phyloP scores from a whole-genome alignment of 257 asterid species.

The Ilex aquifolium region DNA sequence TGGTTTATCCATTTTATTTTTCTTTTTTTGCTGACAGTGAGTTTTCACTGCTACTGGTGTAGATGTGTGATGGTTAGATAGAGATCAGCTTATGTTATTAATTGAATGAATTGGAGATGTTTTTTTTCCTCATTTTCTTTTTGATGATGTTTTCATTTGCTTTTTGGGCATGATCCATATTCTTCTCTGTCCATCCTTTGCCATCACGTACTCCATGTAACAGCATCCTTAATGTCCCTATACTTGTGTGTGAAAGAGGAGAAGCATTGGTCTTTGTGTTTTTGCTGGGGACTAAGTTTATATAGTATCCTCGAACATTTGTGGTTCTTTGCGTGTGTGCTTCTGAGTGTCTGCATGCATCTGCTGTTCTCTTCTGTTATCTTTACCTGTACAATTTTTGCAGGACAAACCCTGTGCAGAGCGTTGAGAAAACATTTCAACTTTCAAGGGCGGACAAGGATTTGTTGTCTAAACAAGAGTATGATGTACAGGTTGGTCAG shows the following conservation, averaged over 20 bases:
- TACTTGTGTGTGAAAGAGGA: too few species aligned
- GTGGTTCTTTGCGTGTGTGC: too few species aligned
- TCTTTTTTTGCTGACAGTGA: neutral
- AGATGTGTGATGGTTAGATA: neutral
- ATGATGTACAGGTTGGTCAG: conserved; percentile 82
- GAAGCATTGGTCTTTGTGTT: too few species aligned
- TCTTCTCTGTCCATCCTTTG: neutral
- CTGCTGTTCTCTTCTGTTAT: neutral
- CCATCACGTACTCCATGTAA: neutral
- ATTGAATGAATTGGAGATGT: neutral
- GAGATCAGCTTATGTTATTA: too few species aligned
- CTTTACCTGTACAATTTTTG: conserved; percentile 1
- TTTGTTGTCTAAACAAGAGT: conserved; percentile 68
- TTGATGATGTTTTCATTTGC: neutral
- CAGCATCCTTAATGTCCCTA: neutral
- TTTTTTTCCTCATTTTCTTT: neutral
- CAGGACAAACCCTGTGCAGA: conserved; percentile 81
- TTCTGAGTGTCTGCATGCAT: neutral
- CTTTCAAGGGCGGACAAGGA: conserved; percentile 83
- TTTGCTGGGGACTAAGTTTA: too few species aligned
- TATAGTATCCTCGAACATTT: too few species aligned
- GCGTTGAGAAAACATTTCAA: conserved; percentile 80
- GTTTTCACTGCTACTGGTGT: neutral
- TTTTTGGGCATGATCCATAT: neutral
- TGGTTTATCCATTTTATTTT: neutral